Evolutionary conservation across 345 rosid species (phyloP), one percentile per base, ranked within the genome.

Genomic region (Dipteronia dyeriana): DNA sequence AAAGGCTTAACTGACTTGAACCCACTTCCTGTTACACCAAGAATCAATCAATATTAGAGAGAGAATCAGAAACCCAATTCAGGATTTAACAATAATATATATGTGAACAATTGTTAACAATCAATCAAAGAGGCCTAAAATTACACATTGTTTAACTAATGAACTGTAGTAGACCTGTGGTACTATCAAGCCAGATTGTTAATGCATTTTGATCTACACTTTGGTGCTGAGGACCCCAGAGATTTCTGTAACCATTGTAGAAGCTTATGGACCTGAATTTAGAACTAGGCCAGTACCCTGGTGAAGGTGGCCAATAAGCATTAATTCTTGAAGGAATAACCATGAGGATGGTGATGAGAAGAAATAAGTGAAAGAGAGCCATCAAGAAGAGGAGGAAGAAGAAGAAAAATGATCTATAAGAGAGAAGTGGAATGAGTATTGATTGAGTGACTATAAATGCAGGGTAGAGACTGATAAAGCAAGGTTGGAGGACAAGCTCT

Each of bases 211-310:
- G 93, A 80, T 89, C 89, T 49, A 81, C 80, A 59, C 87, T 84
- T 83, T 91, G 97, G 81, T 96, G 99, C 23, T 86, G 82, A 66
- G 92, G 90, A 66, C 99, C 99, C 99, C 99, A 96, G n/a, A 96
- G 95, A 75, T 89, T 96, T 74, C 76, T 90, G 75, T 86, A 94
- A 0, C 97, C 98, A 23, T 88, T 76, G 75, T 86, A 85, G 70
- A 91, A 96, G 87, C 84, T 88, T 80, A 90, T 59, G 16, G 97
- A 69, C 79, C 79, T 82, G 88, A 96, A 87, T 84, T 82, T 92
- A 25, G 97, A 71, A 82, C 97, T 94, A 73, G 99, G 99, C 94
- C 94, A 87, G 81, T 92, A 94, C 56, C 97, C 99, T 73, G 99
- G 99, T 57, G 94, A 86, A 66, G 98, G 99, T 34, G 94, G 97